Evolutionary conservation across 345 rosid species (phyloP).

Genomic region (Salix exigua): DNA sequence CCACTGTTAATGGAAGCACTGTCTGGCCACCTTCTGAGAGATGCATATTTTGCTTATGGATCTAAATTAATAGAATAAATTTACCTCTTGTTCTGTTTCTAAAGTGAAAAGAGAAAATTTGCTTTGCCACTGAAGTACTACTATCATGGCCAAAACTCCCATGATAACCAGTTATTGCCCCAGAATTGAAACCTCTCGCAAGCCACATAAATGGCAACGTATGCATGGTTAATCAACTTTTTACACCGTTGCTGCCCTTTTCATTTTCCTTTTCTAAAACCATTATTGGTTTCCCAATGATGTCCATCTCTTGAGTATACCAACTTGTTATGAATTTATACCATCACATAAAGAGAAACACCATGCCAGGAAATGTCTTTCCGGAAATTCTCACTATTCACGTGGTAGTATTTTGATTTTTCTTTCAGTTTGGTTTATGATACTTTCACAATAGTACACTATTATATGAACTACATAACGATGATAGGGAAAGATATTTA

Average conservation of each 20-base stretch:
- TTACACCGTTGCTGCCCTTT: background rate
- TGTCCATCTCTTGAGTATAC: background rate
- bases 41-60: background rate
- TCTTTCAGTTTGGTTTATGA: background rate
- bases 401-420: background rate
- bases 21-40: background rate
- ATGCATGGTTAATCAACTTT: background rate
- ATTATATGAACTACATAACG: background rate
- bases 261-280: background rate
- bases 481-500: background rate
- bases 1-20: background rate
- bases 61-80: background rate
- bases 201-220: background rate
- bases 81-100: background rate
- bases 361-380: background rate
- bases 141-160: background rate
- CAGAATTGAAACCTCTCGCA: background rate
- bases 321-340: background rate
- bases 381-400: background rate
- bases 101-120: background rate
- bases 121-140: background rate
- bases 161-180: background rate
- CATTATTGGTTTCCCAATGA: background rate
- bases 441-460: background rate
- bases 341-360: background rate